Base-by-base conservation (phyloP, 2,329 filamentous ascomycete genomes). In the Corynespora cassiicola region DNA sequence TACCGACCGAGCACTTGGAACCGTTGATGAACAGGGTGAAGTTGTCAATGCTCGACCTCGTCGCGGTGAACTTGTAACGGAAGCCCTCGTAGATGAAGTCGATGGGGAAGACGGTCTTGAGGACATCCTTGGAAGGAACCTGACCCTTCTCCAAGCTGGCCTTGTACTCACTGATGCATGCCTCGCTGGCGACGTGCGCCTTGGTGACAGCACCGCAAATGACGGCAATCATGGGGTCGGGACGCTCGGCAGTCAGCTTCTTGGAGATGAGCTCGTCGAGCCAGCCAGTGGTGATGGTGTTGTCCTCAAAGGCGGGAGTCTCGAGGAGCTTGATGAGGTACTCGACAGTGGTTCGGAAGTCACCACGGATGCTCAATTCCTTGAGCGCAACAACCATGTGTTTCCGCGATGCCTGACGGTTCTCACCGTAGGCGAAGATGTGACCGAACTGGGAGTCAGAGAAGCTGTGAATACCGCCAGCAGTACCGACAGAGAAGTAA, bases 311-410 rank as follows among this genome's bases (percentile, higher is more conserved):
- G 43, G 91, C 94, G 50, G 95, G 92, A 0, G 95, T 99, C 75
- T 99, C 94, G 29, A 99, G 82, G 52, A 99, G 83, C 80, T 99
- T 99, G 74, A 99, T 97, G 51, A 99, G 82, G 69, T 99, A 99
- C 71, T 99, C 94, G 39, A 99, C 92, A 1, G 94, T 99, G 36
- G 94, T 99, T 66, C 91, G 83, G 82, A 99, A 99, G 71, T 99
- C 94, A 81, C 94, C 94, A 75, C 94, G 94, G 78, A 99, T 99
- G 76, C 92, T 99, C 74, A 99, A 74, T 75, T 99, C 94, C 79
- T 99, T 99, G 66, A 99, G 76, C 11, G 94, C 94, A 56, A 99
- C 88, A 55, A 99, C 91, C 94, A 99, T 99, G 78, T 99, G 95
- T 73, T 99, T 99, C 54, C 94, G 80, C 17, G 94, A 99, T 17